phyloP scores from a whole-genome alignment of 257 asterid species.

The Scutellaria minor region DNA sequence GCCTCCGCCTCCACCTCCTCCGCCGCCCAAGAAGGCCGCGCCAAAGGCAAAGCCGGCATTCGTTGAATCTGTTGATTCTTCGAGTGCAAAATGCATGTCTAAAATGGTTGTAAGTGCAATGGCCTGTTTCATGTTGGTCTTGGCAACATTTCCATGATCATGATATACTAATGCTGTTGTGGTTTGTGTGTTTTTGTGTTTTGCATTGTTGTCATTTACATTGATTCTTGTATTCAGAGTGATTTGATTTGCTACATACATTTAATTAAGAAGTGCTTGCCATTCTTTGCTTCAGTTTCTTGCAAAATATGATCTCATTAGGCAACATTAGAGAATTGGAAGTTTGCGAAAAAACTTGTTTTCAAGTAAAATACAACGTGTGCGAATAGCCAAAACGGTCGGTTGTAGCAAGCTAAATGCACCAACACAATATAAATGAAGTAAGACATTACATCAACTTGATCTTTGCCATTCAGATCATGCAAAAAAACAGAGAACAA shows the following conservation, averaged over 20 bases:
- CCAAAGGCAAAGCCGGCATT: conserved; percentile 26
- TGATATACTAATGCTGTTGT: conserved; percentile 9
- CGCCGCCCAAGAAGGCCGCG: conserved; percentile 26
- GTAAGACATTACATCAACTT: too few species aligned
- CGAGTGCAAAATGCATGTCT: conserved; percentile 30
- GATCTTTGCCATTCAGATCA: too few species aligned
- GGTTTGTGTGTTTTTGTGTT: conserved; percentile 10
- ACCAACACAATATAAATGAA: neutral
- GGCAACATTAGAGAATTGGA: too few species aligned
- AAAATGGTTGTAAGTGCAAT: conserved; percentile 16
- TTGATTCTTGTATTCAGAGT: conserved; percentile 12
- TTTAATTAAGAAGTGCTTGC: neutral
- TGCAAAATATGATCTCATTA: too few species aligned
- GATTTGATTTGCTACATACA: neutral
- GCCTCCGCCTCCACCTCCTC: conserved; percentile 57
- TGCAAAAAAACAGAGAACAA: neutral
- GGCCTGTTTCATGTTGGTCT: conserved; percentile 8
- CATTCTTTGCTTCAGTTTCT: too few species aligned
- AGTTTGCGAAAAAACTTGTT: too few species aligned
- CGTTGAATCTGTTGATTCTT: conserved; percentile 33
- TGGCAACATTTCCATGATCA: conserved; percentile 25
- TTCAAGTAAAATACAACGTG: too few species aligned
- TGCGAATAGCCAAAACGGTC: too few species aligned
- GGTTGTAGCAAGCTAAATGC: neutral
- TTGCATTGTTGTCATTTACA: conserved; percentile 21